Evolutionary conservation across 2,329 filamentous ascomycete species (phyloP), one percentile per base, ranked within the genome.

Genomic region (Elsinoe ampelina): DNA sequence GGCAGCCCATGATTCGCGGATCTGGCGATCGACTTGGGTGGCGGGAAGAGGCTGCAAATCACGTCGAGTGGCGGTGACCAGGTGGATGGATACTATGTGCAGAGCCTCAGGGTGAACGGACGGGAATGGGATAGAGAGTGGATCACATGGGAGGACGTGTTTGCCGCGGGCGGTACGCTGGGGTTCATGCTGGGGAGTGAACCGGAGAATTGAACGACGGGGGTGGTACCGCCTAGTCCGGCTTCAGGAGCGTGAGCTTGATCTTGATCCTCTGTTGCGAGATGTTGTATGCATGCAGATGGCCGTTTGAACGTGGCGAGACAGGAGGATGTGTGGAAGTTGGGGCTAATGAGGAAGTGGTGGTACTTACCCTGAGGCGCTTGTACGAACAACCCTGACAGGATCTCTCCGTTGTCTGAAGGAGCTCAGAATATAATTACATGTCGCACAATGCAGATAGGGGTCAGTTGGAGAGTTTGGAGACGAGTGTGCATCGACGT

Each of bases 131-230:
- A 76, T 56, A 80, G 80, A 72, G 74, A 77, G 39, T 89, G 85
- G 85, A 68, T 88, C 11, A 75, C 74, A 17, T 87, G 82, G 81
- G 70, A 80, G 13, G 83, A 87, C 61, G 68, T 89, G 20, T 87
- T 88, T 67, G 79, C 76, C 1, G 65, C 79, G 2, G 83, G 83
- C 7, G 84, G 83, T 0, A 81, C 72, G 1, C 67, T 87, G 61
- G 80, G 86, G 39, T 86, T 85, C 65, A 77, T 80, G 15, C 71
- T 87, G n/a, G 84, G 84, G 0, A 48, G 66, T 1, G 68, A 74
- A 35, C 74, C 78, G 5, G 70, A 64, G 13, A 68, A 75, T 57
- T 87, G 84, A 84, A 77, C 77, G 3, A 81, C 77, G 1, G 83
- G 81, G 0, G 71, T 74, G n/a, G 61, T 75, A 54, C 84, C 83